phyloP scores from a whole-genome alignment of 768 basidiomycete species.

The Kwoniella europaea region DNA sequence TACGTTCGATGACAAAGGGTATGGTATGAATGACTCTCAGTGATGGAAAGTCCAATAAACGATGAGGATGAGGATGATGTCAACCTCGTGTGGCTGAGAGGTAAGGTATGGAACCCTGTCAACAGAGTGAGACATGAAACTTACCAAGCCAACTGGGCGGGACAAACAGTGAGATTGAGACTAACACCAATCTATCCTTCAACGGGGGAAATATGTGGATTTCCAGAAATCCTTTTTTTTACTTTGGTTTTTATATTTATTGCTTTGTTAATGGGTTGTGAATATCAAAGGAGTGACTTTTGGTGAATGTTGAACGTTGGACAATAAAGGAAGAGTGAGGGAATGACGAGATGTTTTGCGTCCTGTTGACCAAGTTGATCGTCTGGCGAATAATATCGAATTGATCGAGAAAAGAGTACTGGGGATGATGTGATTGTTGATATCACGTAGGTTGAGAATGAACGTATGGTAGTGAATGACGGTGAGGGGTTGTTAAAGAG shows the following conservation, averaged over 20 bases:
- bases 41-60: neutral
- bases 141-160: slow-evolving; percentile 27
- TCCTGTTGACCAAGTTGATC: neutral
- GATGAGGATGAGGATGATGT: no score
- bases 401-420: no score
- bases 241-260: neutral
- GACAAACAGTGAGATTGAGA: neutral
- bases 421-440: neutral
- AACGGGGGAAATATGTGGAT: neutral
- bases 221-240: slow-evolving; percentile 18
- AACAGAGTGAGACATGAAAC: slow-evolving; percentile 21
- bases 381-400: neutral
- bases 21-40: neutral
- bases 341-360: slow-evolving; percentile 22
- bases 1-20: neutral
- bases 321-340: neutral
- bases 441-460: neutral
- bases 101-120: neutral
- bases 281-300: slow-evolving; percentile 7
- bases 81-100: neutral
- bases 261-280: neutral
- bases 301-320: neutral
- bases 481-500: neutral
- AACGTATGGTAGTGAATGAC: neutral
- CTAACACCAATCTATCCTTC: neutral